Conservation (phyloP, 805 yeast genomes). For the Barnettozyma populi region DNA sequence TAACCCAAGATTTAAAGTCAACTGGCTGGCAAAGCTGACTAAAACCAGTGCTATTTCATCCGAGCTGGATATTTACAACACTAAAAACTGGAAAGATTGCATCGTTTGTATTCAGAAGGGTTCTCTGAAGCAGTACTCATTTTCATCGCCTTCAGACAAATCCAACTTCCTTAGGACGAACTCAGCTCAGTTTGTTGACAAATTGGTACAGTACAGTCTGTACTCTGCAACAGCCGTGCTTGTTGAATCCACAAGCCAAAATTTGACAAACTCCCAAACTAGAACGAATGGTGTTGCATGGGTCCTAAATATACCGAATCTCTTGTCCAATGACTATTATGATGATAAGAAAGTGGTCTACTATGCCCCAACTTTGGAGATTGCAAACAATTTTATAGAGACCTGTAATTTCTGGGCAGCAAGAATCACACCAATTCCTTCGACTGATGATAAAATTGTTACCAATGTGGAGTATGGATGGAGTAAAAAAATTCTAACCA, state of each 20-base stretch:
- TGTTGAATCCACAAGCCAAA: slow-evolving; percentile 13
- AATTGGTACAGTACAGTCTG: slow-evolving; percentile 20
- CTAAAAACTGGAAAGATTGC: slow-evolving; percentile 30
- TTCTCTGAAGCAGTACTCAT: slow-evolving; percentile 41
- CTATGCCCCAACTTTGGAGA: slow-evolving; percentile 33
- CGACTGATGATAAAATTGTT: slow-evolving; percentile 59
- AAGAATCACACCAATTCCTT: slow-evolving; percentile 74
- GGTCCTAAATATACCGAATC: slow-evolving; percentile 22
- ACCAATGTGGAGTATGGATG: slow-evolving; percentile 80
- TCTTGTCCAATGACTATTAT: slow-evolving; percentile 15
- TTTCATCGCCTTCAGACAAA: slow-evolving; percentile 23
- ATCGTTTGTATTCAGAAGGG: slow-evolving; percentile 48
- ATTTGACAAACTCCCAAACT: slow-evolving; percentile 18
- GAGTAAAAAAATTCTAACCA: slow-evolving; percentile 31
- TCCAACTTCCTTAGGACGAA: slow-evolving; percentile 18
- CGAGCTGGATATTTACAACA: slow-evolving; percentile 25
- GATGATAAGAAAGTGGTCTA: slow-evolving; percentile 21
- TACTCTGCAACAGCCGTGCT: slow-evolving; percentile 23
- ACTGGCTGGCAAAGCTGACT: slow-evolving; percentile 22
- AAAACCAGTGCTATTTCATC: slow-evolving; percentile 20
- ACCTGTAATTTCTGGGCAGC: slow-evolving; percentile 92
- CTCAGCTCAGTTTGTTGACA: slow-evolving; percentile 17
- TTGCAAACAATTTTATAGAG: slow-evolving; percentile 64
- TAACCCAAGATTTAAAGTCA: not conserved
- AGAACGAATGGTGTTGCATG: slow-evolving; percentile 21